These are phyloP conservation scores for Aspergillus oerlinghausenensis DNA, from an alignment of 2,329 filamentous ascomycete genomes.

Conservation along the genomic window DNA sequence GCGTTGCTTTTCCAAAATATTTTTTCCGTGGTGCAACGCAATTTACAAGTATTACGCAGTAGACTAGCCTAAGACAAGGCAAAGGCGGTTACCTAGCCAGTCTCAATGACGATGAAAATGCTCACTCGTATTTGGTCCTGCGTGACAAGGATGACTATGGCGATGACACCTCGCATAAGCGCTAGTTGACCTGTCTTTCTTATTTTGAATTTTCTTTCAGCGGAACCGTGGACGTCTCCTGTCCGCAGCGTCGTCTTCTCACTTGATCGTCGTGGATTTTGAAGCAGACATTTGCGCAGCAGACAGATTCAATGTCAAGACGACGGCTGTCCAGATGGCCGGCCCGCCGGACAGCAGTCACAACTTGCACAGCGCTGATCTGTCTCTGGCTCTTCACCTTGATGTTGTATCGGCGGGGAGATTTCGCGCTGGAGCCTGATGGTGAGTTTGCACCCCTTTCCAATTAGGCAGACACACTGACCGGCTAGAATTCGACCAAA, in stretches of 20 bases:
- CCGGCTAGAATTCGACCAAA: conserved; percentile 1
- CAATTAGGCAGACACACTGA: neutral
- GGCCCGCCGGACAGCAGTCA: conserved; percentile 10
- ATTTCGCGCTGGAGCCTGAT: conserved; percentile 4
- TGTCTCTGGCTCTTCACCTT: conserved; percentile 9
- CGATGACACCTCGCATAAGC: neutral
- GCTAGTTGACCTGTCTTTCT: neutral
- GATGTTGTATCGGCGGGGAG: conserved; percentile 7
- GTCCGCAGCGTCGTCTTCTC: neutral
- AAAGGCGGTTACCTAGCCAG: neutral
- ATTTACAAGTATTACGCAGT: neutral
- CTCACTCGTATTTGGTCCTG: neutral
- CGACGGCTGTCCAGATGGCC: conserved; percentile 17
- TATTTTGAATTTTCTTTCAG: neutral
- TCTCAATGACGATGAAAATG: neutral
- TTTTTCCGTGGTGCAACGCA: neutral
- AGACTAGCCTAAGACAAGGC: neutral
- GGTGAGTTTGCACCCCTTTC: neutral
- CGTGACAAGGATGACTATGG: too few relatives aligned
- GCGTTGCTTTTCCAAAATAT: neutral
- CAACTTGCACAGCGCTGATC: conserved; percentile 14
- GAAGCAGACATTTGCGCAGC: neutral
- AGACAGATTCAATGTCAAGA: conserved; percentile 9
- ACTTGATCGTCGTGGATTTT: neutral
- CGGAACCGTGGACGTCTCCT: too few relatives aligned